These are phyloP conservation scores for Endoconidiophora polonica DNA, from an alignment of 2,329 filamentous ascomycete genomes.

Conservation along the genomic window DNA sequence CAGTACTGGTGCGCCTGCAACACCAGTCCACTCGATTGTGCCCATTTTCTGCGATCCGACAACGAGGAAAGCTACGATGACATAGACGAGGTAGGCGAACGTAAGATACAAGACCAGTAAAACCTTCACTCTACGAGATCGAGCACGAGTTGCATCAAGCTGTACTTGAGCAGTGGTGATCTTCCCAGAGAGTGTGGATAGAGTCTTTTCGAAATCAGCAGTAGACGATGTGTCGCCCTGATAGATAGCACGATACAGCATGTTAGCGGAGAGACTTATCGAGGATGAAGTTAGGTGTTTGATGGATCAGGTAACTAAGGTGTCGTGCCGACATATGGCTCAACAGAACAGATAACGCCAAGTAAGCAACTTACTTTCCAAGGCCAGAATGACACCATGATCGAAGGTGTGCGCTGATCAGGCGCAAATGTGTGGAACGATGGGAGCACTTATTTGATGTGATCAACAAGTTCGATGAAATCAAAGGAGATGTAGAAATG, in stretches of 20 bases:
- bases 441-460: background rate
- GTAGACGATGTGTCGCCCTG: conserved; percentile 68
- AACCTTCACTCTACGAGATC: conserved; percentile 61
- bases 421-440: background rate
- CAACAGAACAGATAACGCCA: background rate
- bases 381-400: conserved; percentile 74
- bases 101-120: conserved; percentile 81
- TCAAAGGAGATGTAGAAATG: no score
- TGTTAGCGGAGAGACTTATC: no score
- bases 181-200: conserved; percentile 66
- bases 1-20: conserved; percentile 65
- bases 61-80: conserved; percentile 66
- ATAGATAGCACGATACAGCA: no score
- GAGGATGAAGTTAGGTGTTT: background rate
- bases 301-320: no score
- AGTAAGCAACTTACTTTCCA: conserved; percentile 45
- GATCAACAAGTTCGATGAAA: background rate
- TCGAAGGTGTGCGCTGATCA: conserved; percentile 10
- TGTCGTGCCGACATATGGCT: no score
- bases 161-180: conserved; percentile 58
- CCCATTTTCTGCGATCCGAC: conserved; percentile 71
- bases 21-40: conserved; percentile 56
- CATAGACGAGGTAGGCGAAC: conserved; percentile 78
- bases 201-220: conserved; percentile 81
- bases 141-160: conserved; percentile 57